A percentile compares a stretch with the other conserved stretches of the same genome.
These are phyloP conservation scores for Gastroboletus turbinatus DNA, from an alignment of 1,284 basidiomycete genomes.

Conservation along the genomic window DNA sequence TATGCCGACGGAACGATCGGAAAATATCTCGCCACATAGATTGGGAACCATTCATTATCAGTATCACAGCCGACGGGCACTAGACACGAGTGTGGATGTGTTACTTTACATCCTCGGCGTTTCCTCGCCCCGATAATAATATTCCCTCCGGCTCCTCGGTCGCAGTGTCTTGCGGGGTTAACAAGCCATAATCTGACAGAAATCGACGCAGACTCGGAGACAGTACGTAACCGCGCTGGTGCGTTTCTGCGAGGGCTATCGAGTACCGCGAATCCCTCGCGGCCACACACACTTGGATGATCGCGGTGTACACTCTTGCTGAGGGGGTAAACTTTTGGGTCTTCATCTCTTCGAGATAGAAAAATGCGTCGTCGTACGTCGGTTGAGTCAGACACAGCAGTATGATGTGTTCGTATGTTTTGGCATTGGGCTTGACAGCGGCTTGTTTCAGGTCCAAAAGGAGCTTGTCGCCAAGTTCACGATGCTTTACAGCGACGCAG, in stretches of 20 bases:
- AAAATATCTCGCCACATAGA: not conserved
- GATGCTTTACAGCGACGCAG: slow-evolving; percentile 55
- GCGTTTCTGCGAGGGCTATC: slow-evolving; percentile 73
- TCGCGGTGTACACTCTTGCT: slow-evolving; percentile 53
- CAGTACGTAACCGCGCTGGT: slow-evolving; percentile 45
- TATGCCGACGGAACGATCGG: not conserved
- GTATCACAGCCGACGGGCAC: not conserved
- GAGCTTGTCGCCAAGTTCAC: slow-evolving; percentile 61
- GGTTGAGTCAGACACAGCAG: slow-evolving; percentile 67
- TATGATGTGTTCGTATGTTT: slow-evolving; percentile 69
- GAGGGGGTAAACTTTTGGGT: slow-evolving; percentile 55
- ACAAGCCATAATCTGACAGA: slow-evolving; percentile 26
- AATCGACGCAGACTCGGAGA: slow-evolving; percentile 34
- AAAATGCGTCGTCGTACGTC: slow-evolving; percentile 84
- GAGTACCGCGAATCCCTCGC: slow-evolving; percentile 61
- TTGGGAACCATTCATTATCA: not conserved
- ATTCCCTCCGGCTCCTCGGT: not conserved
- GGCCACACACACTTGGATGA: slow-evolving; percentile 60
- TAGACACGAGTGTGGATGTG: not conserved
- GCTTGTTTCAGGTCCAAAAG: slow-evolving; percentile 60
- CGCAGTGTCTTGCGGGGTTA: not conserved
- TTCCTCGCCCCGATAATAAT: not conserved
- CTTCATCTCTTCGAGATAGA: slow-evolving; percentile 88
- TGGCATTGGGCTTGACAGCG: slow-evolving; percentile 51
- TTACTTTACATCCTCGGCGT: not conserved